Evolutionary conservation across 176 grass and related monocot species (phyloP), one percentile per base, ranked within the genome.

Genomic region (Bonia amplexicaulis): DNA sequence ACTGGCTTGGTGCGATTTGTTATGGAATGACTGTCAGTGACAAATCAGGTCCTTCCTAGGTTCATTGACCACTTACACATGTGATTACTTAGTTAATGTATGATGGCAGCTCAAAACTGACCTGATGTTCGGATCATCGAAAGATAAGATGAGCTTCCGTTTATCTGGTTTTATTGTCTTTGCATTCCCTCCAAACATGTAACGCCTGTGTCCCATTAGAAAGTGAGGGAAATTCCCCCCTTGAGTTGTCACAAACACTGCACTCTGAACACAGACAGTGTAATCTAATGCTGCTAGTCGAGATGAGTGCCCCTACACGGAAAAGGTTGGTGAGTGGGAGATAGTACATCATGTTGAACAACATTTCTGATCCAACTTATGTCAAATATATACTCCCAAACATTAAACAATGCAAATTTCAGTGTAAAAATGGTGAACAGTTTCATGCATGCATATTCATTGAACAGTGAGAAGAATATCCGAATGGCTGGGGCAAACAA

Each of bases 191-290:
- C 46, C 91, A 85, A 90, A 86, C 33, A 94, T 71, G 77, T 95
- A 95, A 29, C 93, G 91, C 72, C 96, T 92, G 31, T 95, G 89
- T 13, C 96, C 96, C 91, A 95, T 94, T 58, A 98, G 23, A 62
- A 98, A 98, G 73, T 98, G 96, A 20, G 96, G 96, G 40, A 98
- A 98, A 75, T 98, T 98, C 2, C 96, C 93, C 8, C 96, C 96
- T 95, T 98, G 96, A 81, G 89, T 98, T 68, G 96, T 92, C 67
- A 95, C 89, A 82, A 98, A 98, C 47, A 98, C 91, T 88, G 94
- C 93, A 16, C 96, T 92, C 46, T 82, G 85, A 69, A 83, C 66
- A 20, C 88, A 98, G 17, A 96, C 58, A 16, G 90, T 86, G 88
- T 95, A 98, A 86, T 98, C 96, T 64, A 98, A 68, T 6, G 93